Percentiles rank a stretch among this genome's conserved stretches.
phyloP scores from a whole-genome alignment of 2,329 filamentous ascomycete species.

The Xylariaceae sp. region DNA sequence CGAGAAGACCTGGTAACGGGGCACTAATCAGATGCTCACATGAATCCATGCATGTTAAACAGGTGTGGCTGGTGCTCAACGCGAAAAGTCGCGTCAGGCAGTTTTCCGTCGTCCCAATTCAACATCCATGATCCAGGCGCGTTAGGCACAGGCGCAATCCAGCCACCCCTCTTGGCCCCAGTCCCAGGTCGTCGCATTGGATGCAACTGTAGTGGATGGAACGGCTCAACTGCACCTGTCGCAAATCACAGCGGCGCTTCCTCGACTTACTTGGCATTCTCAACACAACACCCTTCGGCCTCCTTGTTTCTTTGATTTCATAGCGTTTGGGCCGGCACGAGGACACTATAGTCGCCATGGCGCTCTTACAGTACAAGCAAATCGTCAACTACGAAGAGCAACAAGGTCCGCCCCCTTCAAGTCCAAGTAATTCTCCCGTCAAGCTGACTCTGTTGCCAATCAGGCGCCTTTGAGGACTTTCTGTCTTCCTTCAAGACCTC shows the following conservation, averaged over 20 bases:
- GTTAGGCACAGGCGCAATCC: too few relatives aligned
- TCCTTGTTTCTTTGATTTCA: conserved; percentile 7
- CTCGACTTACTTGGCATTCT: conserved; percentile 6
- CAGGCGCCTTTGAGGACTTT: conserved; percentile 83
- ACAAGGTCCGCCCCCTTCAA: conserved; percentile 54
- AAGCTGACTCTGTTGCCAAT: conserved; percentile 24
- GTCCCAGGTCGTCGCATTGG: too few relatives aligned
- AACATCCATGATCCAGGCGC: conserved; percentile 15
- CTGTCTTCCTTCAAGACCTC: conserved; percentile 82
- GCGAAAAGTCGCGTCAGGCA: conserved; percentile 28
- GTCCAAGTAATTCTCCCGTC: conserved; percentile 8
- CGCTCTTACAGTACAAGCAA: conserved; percentile 74
- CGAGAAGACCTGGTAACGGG: not conserved
- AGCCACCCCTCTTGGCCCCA: too few relatives aligned
- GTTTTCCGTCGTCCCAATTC: not conserved
- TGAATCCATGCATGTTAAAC: conserved; percentile 15
- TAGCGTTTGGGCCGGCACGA: conserved; percentile 18
- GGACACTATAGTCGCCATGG: conserved; percentile 53
- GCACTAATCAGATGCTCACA: too few relatives aligned
- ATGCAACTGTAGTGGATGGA: too few relatives aligned
- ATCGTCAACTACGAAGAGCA: conserved; percentile 87
- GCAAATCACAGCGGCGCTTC: conserved; percentile 1
- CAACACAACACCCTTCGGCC: conserved; percentile 18
- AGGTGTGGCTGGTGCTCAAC: conserved; percentile 22
- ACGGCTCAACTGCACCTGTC: too few relatives aligned